Conservation (phyloP, 495 filamentous ascomycete species). For the Penicillium bialowiezense region DNA sequence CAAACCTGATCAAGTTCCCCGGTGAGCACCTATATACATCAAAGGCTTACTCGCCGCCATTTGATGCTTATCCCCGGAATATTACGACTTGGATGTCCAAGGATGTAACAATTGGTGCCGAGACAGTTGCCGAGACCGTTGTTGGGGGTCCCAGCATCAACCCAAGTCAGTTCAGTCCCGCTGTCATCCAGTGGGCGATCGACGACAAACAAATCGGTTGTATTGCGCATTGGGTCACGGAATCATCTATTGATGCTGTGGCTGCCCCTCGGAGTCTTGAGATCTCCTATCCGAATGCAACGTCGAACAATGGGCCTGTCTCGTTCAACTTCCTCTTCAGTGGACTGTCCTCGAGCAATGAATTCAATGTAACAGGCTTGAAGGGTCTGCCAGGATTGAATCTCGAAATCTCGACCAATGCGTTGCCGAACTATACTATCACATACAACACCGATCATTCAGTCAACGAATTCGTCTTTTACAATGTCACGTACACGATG, state of each 20-base stretch:
- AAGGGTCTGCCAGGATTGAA: constrained; percentile 24
- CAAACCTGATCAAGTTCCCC: constrained; percentile 25
- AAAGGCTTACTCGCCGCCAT: constrained; percentile 37
- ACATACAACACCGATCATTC: constrained; percentile 15
- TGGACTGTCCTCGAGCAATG: constrained; percentile 7
- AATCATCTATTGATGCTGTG: constrained; percentile 29
- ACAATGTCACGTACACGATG: constrained; percentile 36
- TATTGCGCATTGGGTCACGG: constrained; percentile 26
- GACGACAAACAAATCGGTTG: constrained; percentile 17
- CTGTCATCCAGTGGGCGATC: constrained; percentile 40
- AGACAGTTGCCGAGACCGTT: constrained; percentile 34
- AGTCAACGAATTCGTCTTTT: constrained; percentile 35
- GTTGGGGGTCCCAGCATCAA: constrained; percentile 35
- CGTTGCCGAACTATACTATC: constrained; percentile 13
- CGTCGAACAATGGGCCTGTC: constrained; percentile 11
- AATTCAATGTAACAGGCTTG: constrained; percentile 23
- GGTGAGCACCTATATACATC: constrained; percentile 34
- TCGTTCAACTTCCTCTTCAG: constrained; percentile 23
- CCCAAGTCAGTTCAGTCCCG: constrained; percentile 33
- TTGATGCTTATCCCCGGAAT: constrained; percentile 36
- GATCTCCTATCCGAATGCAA: constrained; percentile 37
- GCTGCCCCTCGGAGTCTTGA: constrained; percentile 26
- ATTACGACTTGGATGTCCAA: constrained; percentile 37
- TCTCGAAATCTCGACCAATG: constrained; percentile 13
- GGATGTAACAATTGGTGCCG: constrained; percentile 39